Percentiles rank a stretch among this genome's conserved stretches.
Conservation (phyloP, 2,329 filamentous ascomycete species). For the Pseudogymnoascus sp. region DNA sequence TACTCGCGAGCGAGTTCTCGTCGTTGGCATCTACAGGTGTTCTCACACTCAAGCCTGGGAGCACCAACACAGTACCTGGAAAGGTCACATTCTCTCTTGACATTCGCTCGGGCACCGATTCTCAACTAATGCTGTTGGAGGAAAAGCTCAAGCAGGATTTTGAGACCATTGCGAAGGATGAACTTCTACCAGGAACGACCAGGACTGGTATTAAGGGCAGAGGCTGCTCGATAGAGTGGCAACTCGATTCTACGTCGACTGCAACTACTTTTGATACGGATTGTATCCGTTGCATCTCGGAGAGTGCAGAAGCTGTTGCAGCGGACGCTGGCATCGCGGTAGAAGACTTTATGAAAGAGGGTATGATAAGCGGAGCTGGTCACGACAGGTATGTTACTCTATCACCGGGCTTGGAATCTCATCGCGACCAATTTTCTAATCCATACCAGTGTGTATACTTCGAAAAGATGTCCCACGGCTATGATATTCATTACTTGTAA, state of each 20-base stretch:
- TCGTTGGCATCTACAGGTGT: constrained; percentile 65
- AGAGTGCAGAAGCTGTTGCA: constrained; percentile 51
- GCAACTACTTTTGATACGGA: constrained; percentile 57
- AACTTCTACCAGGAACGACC: constrained; percentile 41
- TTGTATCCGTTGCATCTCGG: constrained; percentile 56
- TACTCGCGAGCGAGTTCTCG: constrained; percentile 48
- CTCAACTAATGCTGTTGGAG: constrained; percentile 49
- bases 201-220: constrained; percentile 36
- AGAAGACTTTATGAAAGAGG: constrained; percentile 29
- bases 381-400: constrained; percentile 39
- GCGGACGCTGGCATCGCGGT: constrained; percentile 34
- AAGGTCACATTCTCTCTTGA: constrained; percentile 60
- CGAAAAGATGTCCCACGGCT: constrained; percentile 48
- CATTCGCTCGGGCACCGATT: constrained; percentile 50
- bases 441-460: constrained; percentile 48
- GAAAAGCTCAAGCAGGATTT: constrained; percentile 49
- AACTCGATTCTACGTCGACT: constrained; percentile 50
- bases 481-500: constrained; percentile 61
- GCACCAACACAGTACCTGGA: constrained; percentile 66
- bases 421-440: constrained; percentile 22
- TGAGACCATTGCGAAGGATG: constrained; percentile 46
- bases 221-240: constrained; percentile 47
- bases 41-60: constrained; percentile 55
- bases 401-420: constrained; percentile 19
- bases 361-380: constrained; percentile 55